Evolutionary conservation across 2,329 filamentous ascomycete species (phyloP).

Genomic region (Cordyceps fumosorosea): DNA sequence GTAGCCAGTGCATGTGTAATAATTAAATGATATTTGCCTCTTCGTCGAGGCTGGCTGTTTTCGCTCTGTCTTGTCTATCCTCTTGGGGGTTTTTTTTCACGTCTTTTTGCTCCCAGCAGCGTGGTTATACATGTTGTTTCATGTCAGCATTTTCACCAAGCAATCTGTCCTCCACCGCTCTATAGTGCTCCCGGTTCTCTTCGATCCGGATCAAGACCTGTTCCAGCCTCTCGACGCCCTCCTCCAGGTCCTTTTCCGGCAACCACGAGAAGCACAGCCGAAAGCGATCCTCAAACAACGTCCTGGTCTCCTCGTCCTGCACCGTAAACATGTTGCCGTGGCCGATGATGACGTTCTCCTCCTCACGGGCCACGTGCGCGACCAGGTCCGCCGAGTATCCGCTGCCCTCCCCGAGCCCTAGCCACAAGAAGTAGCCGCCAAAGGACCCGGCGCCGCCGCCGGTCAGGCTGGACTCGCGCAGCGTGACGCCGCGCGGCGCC

Average conservation of each 20-base stretch:
- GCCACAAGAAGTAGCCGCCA: conserved; percentile 85
- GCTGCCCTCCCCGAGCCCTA: conserved; percentile 45
- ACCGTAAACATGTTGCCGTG: conserved; percentile 66
- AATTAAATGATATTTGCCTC: background rate
- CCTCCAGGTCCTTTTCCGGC: conserved; percentile 55
- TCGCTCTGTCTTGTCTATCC: background rate
- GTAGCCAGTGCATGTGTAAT: conserved; percentile 24
- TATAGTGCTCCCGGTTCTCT: conserved; percentile 23
- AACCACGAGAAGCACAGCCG: conserved; percentile 70
- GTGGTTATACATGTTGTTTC: conserved; percentile 1
- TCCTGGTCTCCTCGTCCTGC: conserved; percentile 44
- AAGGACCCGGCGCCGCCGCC: conserved; percentile 43
- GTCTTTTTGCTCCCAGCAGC: background rate
- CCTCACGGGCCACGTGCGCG: conserved; percentile 48
- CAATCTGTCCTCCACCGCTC: conserved; percentile 9
- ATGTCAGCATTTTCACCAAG: background rate
- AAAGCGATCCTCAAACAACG: conserved; percentile 52
- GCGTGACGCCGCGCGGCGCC: conserved; percentile 52
- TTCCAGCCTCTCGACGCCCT: conserved; percentile 61
- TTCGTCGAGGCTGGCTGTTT: too few relatives aligned
- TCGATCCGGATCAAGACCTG: conserved; percentile 33
- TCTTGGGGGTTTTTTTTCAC: background rate
- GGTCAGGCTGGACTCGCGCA: conserved; percentile 31
- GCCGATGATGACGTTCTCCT: conserved; percentile 63
- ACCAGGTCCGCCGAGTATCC: conserved; percentile 46